A percentile compares a stretch with the other conserved stretches of the same genome.
These are phyloP conservation scores for Phytophthora sp. DNA, from an alignment of 352 stramenopile species.

Conservation along the genomic window DNA sequence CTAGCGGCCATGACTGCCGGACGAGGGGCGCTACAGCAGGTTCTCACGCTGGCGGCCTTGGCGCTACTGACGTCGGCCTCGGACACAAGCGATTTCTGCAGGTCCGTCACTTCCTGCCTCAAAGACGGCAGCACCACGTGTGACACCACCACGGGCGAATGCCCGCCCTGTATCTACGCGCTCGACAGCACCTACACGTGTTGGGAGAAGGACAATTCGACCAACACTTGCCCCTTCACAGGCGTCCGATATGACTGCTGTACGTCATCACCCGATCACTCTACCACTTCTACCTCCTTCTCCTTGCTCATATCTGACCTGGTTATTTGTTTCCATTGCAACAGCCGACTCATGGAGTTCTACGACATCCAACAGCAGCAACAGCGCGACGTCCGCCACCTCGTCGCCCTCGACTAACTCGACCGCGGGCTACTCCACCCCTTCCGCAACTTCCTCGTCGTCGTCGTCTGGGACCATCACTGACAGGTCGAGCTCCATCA, in stretches of 20 bases:
- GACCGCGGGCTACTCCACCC: conserved; percentile 5
- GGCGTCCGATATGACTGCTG: conserved; percentile 76
- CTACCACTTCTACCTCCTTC: neutral
- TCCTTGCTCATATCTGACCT: conserved; percentile 10
- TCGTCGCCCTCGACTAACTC: conserved; percentile 14
- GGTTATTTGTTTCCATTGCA: conserved; percentile 2
- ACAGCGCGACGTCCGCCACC: conserved; percentile 5
- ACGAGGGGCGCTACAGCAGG: conserved; percentile 9
- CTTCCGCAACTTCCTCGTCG: conserved; percentile 16
- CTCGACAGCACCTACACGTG: conserved; percentile 58
- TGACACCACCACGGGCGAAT: conserved; percentile 46
- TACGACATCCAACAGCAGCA: conserved; percentile 10
- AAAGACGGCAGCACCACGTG: conserved; percentile 43
- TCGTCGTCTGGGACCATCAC: conserved; percentile 22
- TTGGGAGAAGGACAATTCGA: conserved; percentile 67
- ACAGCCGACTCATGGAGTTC: conserved; percentile 46
- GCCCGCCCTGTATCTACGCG: conserved; percentile 71
- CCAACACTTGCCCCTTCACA: conserved; percentile 72
- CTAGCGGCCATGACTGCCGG: conserved; percentile 18
- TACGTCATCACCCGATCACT: conserved; percentile 37
- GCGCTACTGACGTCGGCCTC: conserved; percentile 14
- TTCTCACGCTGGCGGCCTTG: neutral
- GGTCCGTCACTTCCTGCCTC: conserved; percentile 45
- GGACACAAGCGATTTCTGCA: conserved; percentile 46
- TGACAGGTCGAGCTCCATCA: conserved; percentile 25